Evolutionary conservation across 176 grass and related monocot genomes (phyloP).

Genomic region (Aegilops speltoides): DNA sequence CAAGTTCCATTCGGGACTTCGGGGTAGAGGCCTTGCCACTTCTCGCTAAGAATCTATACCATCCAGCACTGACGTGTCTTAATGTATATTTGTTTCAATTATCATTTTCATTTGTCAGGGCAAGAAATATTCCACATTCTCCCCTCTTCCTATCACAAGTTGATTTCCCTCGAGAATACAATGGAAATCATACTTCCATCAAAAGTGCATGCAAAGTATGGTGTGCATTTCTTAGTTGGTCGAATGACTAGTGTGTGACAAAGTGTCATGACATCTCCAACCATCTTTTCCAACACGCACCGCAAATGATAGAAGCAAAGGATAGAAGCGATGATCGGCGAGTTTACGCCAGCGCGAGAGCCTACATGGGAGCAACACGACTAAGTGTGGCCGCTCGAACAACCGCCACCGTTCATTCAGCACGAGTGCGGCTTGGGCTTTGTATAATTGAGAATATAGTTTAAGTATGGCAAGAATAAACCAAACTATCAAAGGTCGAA

Average conservation of each 20-base stretch:
- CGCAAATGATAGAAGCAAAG: no score
- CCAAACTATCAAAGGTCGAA: background rate
- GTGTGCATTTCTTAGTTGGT: background rate
- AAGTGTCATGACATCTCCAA: background rate
- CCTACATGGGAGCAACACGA: background rate
- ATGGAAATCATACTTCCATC: background rate
- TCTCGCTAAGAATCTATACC: conserved; percentile 23
- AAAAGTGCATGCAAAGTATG: background rate
- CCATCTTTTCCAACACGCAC: background rate
- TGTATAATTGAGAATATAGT: background rate
- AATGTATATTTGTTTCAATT: background rate
- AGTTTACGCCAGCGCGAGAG: background rate
- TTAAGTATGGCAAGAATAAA: background rate
- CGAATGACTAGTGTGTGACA: background rate
- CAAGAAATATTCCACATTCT: background rate
- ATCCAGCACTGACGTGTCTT: background rate
- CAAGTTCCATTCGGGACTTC: conserved; percentile 13
- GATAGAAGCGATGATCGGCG: background rate
- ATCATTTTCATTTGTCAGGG: conserved; percentile 20
- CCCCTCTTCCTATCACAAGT: background rate
- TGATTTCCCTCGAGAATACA: conserved; percentile 23
- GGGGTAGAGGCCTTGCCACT: background rate
- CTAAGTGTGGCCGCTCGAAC: background rate
- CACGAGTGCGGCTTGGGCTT: background rate
- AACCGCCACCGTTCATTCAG: background rate